phyloP scores from a whole-genome alignment of 345 rosid species.

The Eucalyptus pauciflora region DNA sequence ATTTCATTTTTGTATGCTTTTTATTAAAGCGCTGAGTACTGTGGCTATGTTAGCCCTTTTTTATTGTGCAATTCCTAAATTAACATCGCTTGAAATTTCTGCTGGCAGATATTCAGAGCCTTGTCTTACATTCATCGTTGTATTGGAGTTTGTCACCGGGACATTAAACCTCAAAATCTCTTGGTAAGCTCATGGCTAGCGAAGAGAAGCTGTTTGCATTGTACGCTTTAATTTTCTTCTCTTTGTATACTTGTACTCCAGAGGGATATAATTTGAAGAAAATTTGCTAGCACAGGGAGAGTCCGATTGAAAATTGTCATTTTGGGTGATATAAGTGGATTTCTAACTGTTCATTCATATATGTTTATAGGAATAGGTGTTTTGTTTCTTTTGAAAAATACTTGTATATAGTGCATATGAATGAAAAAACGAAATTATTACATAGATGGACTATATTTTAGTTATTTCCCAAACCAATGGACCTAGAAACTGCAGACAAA shows the following conservation, averaged over 20 bases:
- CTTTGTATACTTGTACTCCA: background rate
- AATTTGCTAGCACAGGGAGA: background rate
- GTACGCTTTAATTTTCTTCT: background rate
- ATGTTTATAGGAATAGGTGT: background rate
- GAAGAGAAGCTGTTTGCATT: background rate
- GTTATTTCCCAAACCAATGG: background rate
- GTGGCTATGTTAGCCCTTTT: background rate
- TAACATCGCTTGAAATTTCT: background rate
- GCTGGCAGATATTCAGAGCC: conserved; percentile 76
- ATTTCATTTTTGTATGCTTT: background rate
- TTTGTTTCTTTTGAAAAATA: background rate
- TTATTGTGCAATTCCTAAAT: background rate
- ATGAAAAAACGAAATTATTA: background rate
- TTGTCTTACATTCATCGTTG: conserved; percentile 82
- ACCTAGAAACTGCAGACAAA: background rate
- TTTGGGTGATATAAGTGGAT: background rate
- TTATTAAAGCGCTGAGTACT: background rate
- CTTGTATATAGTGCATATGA: background rate
- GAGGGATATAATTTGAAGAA: background rate
- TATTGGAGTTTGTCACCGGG: conserved; percentile 91
- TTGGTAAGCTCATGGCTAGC: conserved; percentile 34
- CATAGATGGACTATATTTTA: background rate
- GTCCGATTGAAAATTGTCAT: background rate
- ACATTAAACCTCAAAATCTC: conserved; percentile 96
- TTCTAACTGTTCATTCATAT: background rate